Conservation (phyloP, 2,329 filamentous ascomycete species). For the Zymoseptoria pseudotritici region DNA sequence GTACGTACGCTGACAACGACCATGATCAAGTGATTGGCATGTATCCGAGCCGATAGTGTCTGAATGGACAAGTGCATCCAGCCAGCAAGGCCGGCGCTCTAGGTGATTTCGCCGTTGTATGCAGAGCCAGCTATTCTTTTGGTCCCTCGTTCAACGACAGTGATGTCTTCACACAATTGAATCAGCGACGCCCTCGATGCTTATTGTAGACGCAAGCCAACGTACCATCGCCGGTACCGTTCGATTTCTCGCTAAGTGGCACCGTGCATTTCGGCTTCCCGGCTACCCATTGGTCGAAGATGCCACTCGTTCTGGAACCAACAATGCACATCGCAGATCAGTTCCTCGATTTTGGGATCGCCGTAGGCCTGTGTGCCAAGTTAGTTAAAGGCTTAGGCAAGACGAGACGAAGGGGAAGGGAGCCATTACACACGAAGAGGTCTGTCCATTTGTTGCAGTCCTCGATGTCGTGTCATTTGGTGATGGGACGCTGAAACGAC, state of each 20-base stretch:
- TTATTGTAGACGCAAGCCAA: not conserved
- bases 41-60: too few species aligned
- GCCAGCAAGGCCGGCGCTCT: too few species aligned
- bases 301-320: not conserved
- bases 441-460: too few species aligned
- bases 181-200: not conserved
- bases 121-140: not conserved
- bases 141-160: not conserved
- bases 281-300: not conserved
- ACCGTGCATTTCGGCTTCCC: not conserved
- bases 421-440: too few species aligned
- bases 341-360: not conserved
- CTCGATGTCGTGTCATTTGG: not conserved
- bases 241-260: not conserved
- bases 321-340: not conserved
- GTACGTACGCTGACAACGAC: too few species aligned
- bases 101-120: not conserved
- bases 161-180: not conserved
- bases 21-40: too few species aligned
- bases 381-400: not conserved
- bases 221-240: not conserved
- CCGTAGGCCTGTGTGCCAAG: not conserved
- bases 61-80: too few species aligned
- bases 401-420: not conserved
- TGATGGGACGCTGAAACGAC: not conserved